Evolutionary conservation across 2,329 filamentous ascomycete species (phyloP).

Genomic region (Apiospora koreana): DNA sequence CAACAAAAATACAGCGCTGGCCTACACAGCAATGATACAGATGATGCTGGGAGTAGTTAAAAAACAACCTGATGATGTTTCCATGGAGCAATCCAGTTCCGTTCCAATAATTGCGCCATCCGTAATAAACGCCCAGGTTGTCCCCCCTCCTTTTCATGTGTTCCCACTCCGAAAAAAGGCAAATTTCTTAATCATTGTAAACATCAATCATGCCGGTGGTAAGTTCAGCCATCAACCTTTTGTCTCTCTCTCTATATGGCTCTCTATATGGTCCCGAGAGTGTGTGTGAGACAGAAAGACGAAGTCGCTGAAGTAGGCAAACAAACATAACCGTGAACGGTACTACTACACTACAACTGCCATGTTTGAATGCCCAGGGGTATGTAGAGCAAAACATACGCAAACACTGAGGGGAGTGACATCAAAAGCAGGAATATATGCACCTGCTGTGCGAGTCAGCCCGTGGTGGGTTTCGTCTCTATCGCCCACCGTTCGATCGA

Average conservation of each 20-base stretch:
- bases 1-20: neutral
- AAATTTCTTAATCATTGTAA: neutral
- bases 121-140: neutral
- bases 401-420: neutral
- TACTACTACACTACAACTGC: neutral
- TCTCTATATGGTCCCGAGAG: neutral
- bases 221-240: neutral
- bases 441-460: neutral
- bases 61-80: neutral
- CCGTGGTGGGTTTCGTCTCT: neutral
- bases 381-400: neutral
- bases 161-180: neutral
- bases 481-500: slow-evolving; percentile 4
- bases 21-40: slow-evolving; percentile 1
- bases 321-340: neutral
- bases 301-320: neutral
- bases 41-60: neutral
- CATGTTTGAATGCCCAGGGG: neutral
- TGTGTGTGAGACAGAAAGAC: neutral
- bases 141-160: neutral
- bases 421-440: neutral
- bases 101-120: neutral
- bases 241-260: neutral
- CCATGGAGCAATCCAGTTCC: neutral
- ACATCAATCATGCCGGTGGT: neutral